phyloP scores from a whole-genome alignment of 108 stramenopile genomes.

The Parmales sp. region DNA sequence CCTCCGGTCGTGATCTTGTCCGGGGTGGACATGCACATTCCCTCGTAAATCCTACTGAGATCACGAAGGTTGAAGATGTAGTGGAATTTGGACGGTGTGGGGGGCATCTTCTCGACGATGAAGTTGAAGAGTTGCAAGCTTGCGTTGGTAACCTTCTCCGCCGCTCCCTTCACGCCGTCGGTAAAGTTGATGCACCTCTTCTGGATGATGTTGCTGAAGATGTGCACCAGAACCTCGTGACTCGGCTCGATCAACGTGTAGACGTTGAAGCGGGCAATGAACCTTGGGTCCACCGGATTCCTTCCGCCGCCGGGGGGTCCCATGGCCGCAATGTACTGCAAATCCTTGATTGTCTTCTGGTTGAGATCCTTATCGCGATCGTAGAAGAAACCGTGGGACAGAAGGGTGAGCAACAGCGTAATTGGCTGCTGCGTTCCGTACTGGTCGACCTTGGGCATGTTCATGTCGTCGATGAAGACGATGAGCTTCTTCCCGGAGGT shows the following conservation, averaged over 20 bases:
- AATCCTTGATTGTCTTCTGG: slow-evolving; percentile 42
- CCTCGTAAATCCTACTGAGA: slow-evolving; percentile 54
- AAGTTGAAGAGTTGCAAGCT: slow-evolving; percentile 36
- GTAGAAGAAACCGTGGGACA: slow-evolving; percentile 43
- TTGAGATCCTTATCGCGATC: slow-evolving; percentile 55
- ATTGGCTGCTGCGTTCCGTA: slow-evolving; percentile 68
- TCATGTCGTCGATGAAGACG: slow-evolving; percentile 62
- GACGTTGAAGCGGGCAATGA: slow-evolving; percentile 50
- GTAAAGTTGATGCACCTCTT: slow-evolving; percentile 6
- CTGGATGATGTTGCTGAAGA: slow-evolving; percentile 42
- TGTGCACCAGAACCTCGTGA: slow-evolving; percentile 30
- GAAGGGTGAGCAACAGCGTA: slow-evolving; percentile 44
- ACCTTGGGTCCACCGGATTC: slow-evolving; percentile 56
- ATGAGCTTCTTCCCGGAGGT: slow-evolving; percentile 43
- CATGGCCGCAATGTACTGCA: slow-evolving; percentile 59
- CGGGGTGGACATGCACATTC: slow-evolving; percentile 48
- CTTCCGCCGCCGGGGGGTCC: slow-evolving; percentile 61
- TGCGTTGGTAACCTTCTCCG: slow-evolving; percentile 28
- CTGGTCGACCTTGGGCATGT: slow-evolving; percentile 42
- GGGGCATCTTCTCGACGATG: slow-evolving; percentile 43
- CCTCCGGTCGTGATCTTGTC: slow-evolving; percentile 22
- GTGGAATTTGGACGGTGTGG: slow-evolving; percentile 61
- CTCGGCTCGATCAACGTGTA: slow-evolving; percentile 53
- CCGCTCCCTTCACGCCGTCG: slow-evolving; percentile 30
- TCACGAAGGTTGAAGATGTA: slow-evolving; percentile 64